Evolutionary conservation across 2,329 filamentous ascomycete genomes (phyloP).

Genomic region (Colletotrichum filicis): DNA sequence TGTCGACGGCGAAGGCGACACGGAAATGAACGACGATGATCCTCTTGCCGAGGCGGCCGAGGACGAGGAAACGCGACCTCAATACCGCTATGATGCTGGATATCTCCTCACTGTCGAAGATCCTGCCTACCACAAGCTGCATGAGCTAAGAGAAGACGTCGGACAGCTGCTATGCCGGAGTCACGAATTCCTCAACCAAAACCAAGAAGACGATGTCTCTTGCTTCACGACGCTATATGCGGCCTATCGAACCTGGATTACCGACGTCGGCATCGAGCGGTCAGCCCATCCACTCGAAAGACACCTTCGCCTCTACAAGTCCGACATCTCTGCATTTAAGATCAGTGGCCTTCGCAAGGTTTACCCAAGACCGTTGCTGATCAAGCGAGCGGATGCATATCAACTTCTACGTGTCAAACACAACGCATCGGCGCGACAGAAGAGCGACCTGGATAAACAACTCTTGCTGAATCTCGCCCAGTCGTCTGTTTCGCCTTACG

Average conservation of each 20-base stretch:
- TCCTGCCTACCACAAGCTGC: constrained; percentile 78
- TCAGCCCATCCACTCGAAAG: constrained; percentile 94
- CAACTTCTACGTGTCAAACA: constrained; percentile 94
- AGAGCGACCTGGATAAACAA: constrained; percentile 88
- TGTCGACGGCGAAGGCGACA: constrained; percentile 62
- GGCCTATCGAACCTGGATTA: constrained; percentile 95
- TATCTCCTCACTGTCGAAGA: constrained; percentile 75
- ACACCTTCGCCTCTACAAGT: constrained; percentile 83
- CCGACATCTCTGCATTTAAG: constrained; percentile 92
- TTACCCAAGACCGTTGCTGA: constrained; percentile 91
- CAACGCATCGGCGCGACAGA: constrained; percentile 87
- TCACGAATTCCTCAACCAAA: constrained; percentile 82
- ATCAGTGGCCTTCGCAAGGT: constrained; percentile 91
- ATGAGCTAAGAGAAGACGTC: constrained; percentile 82
- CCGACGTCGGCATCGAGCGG: constrained; percentile 95
- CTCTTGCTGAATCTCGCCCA: constrained; percentile 88
- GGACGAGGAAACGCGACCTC: constrained; percentile 84
- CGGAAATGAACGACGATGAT: constrained; percentile 55
- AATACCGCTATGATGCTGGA: constrained; percentile 89
- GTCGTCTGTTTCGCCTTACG: constrained; percentile 91
- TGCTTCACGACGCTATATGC: constrained; percentile 95
- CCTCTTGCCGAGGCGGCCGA: constrained; percentile 74
- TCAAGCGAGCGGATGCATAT: constrained; percentile 93
- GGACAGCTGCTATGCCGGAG: constrained; percentile 85
- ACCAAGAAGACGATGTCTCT: constrained; percentile 94